Evolutionary conservation across 306 rosid genomes (phyloP), one percentile per base, ranked within the genome.

Genomic region (Cercis canadensis): DNA sequence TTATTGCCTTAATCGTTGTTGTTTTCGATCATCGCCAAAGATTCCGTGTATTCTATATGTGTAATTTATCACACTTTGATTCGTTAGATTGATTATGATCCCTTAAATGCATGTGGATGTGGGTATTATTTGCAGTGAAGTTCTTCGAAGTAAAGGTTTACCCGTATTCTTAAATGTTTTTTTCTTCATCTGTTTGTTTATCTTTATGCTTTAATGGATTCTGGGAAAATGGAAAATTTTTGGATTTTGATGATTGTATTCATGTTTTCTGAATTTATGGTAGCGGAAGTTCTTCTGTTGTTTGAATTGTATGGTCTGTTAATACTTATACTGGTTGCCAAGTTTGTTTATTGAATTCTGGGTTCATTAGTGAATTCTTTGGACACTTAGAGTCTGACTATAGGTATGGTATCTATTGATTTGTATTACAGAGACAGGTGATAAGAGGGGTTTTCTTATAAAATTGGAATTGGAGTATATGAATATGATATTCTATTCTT

Each of bases 121-220:
- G 17, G 49, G 31, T 65, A 12, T 33, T 50, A 4, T 50, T 66
- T 50, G 49, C 13, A 8, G 31, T 49, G 4, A 31, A n/a, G 63
- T 54, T 9, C 6, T 54, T 29, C 39, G 52, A 68, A 39, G 21
- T 33, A 39, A 29, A 40, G 43, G 16, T 24, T 57, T 44, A 16
- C n/a, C 32, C 69, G 50, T 72, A 51, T 51, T 72, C 21, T 51
- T 60, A 33, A 56, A 4, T 14, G 21, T 58, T 54, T 17, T 57
- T 24, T 47, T 8, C 31, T 75, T 46, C n/a, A 37, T 37, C 43
- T 37, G 43, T 37, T 37, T 6, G 43, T 37, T 37, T 9, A 9
- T 37, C 10, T 5, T 9, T 9, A n/a, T 14, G 53, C 7, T 34
- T 58, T 36, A 21, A 16, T 50, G 6, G 32, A 19, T 17, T 45